Conservation (phyloP, 2,329 filamentous ascomycete species). For the Alternaria ethzedia region DNA sequence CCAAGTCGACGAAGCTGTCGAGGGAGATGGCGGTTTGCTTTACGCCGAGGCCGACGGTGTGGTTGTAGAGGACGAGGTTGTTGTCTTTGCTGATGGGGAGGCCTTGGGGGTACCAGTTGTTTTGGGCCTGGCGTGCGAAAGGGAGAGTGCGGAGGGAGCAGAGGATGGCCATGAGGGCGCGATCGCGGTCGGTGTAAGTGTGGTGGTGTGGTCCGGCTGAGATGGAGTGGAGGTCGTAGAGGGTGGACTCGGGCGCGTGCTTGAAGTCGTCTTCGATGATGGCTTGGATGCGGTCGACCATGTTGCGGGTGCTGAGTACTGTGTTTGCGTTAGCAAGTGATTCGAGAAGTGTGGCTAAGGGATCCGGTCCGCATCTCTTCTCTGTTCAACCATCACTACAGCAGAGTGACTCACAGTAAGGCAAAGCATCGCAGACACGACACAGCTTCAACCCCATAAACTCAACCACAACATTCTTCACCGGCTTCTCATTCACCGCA, state of each 20-base stretch:
- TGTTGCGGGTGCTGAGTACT: constrained; percentile 6
- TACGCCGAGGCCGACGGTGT: background rate
- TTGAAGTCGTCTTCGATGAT: background rate
- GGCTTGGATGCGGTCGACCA: constrained; percentile 1
- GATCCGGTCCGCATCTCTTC: background rate
- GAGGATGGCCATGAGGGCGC: constrained; percentile 6
- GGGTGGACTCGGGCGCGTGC: background rate
- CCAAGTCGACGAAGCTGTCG: background rate
- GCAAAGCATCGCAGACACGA: constrained; percentile 4
- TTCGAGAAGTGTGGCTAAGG: rapidly evolving
- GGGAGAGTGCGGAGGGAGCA: background rate
- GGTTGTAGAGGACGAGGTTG: background rate
- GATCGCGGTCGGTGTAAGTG: background rate
- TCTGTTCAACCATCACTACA: background rate
- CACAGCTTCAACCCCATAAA: constrained; percentile 5
- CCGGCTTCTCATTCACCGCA: background rate
- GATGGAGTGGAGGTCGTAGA: background rate
- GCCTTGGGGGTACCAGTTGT: constrained; percentile 10
- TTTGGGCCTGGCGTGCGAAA: background rate
- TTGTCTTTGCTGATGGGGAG: background rate
- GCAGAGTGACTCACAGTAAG: background rate
- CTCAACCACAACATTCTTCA: constrained; percentile 1
- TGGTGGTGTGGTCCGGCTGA: background rate
- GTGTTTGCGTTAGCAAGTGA: background rate
- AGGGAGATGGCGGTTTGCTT: background rate